A percentile compares a stretch with the other conserved stretches of the same genome.
phyloP scores from a whole-genome alignment of 768 basidiomycete species.

The Russula ochroleuca region DNA sequence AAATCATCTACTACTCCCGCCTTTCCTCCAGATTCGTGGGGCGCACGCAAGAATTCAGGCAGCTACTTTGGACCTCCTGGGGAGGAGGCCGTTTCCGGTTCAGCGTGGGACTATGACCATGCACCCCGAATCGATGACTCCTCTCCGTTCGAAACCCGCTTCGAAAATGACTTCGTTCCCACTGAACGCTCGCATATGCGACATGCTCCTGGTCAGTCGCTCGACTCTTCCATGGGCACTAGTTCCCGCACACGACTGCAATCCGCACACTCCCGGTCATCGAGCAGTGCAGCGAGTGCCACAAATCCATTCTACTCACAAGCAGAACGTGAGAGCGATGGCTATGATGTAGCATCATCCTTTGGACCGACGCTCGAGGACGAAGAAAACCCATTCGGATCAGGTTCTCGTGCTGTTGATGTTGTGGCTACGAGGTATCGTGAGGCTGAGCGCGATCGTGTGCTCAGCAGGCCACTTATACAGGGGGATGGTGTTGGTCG shows the following conservation, averaged over 20 bases:
- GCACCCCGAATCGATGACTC: slow-evolving; percentile 20
- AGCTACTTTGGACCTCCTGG: slow-evolving; percentile 49
- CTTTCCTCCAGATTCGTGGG: slow-evolving; percentile 70
- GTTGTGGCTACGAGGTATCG: slow-evolving; percentile 8
- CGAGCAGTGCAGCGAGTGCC: slow-evolving; percentile 3
- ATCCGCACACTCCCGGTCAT: slow-evolving; percentile 13
- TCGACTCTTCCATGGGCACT: background rate
- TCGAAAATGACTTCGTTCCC: slow-evolving; percentile 24
- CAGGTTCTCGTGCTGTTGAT: slow-evolving; percentile 6
- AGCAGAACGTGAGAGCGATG: slow-evolving; percentile 14
- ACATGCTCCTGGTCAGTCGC: slow-evolving; percentile 11
- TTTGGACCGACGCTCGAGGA: slow-evolving; percentile 23
- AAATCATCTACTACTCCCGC: slow-evolving; percentile 33
- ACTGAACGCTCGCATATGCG: slow-evolving; percentile 4
- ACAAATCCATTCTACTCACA: slow-evolving; percentile 16
- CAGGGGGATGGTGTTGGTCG: slow-evolving; percentile 61
- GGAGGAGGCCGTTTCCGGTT: slow-evolving; percentile 29
- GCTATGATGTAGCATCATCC: slow-evolving; percentile 5
- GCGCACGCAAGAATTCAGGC: slow-evolving; percentile 43
- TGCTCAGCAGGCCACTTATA: slow-evolving; percentile 45
- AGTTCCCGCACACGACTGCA: background rate
- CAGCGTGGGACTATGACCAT: slow-evolving; percentile 27
- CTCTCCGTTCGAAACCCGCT: slow-evolving; percentile 18
- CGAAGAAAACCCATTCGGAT: slow-evolving; percentile 20
- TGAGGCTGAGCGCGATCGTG: slow-evolving; percentile 33